phyloP scores from a whole-genome alignment of 345 rosid genomes.

The Triadica sebifera region DNA sequence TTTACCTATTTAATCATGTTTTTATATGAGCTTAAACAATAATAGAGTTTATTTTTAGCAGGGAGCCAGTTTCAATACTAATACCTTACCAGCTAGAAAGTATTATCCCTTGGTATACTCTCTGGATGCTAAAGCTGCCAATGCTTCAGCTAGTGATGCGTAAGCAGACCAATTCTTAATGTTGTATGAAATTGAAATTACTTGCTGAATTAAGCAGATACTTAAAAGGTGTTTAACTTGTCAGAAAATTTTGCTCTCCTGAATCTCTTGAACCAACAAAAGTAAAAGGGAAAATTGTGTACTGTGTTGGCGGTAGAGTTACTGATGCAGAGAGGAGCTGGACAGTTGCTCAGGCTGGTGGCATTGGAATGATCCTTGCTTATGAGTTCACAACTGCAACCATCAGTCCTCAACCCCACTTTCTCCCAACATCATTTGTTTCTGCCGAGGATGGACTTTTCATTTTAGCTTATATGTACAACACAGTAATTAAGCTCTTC shows the following conservation, averaged over 20 bases:
- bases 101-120: slow-evolving; percentile 18
- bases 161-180: background rate
- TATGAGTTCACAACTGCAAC: background rate
- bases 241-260: background rate
- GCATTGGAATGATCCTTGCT: slow-evolving; percentile 22
- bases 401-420: background rate
- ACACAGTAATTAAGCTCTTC: slow-evolving; percentile 1
- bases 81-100: background rate
- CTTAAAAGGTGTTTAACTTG: background rate
- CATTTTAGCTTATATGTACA: slow-evolving; percentile 16
- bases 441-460: slow-evolving; percentile 17
- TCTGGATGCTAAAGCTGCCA: slow-evolving; percentile 17
- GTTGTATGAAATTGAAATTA: too few species aligned
- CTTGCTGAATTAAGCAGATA: too few species aligned
- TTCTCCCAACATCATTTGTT: slow-evolving; percentile 15
- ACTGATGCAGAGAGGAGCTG: background rate
- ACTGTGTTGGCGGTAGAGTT: slow-evolving; percentile 1
- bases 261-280: slow-evolving; percentile 16
- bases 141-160: slow-evolving; percentile 7
- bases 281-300: slow-evolving; percentile 18
- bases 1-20: too few species aligned
- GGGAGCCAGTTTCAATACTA: slow-evolving; percentile 20
- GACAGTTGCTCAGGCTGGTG: slow-evolving; percentile 20
- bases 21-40: too few species aligned
- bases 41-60: background rate